Base-by-base conservation (phyloP, 2,329 filamentous ascomycete genomes). In the Zymoseptoria pseudotritici region DNA sequence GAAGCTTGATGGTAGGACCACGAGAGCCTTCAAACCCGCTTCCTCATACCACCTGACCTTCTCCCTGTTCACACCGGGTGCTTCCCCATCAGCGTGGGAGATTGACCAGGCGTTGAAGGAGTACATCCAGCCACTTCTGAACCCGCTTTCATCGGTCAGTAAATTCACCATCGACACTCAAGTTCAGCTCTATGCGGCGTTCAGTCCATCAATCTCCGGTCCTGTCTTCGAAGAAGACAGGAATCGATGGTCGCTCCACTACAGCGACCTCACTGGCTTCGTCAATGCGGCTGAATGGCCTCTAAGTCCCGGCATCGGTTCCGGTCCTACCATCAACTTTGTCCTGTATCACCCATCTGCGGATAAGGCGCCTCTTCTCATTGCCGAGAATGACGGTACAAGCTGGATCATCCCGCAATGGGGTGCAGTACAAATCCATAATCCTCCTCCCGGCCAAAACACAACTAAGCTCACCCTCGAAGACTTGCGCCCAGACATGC, bases 261-360 rank as follows among this genome's bases (percentile, higher is more conserved):
- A 91, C 72, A 89, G 96, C 67, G 91, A 96, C 68, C 81, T 99
- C 1, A 91, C 90, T 46, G 92, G 90, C 1, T 99, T 99, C 71
- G 91, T 99, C 75, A 99, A 99, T 70, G 92, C 93, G 2, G 94
- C 94, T 2, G 94, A 99, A 76, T 99, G 94, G 94, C 94, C 94
- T 0, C 77, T 99, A 2, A 96, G 89, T 63, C 93, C 93, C 0
- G 96, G 91, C 59, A 97, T 99, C 66, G 94, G 92, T 50, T 86
- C 85, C 19, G 93, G 93, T 0, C 94, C 94, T 0, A 99, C 94
- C 0, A 86, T 99, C 70, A 97, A 99, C 75, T 97, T 99, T 72
- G 86, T 97, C 59, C 82, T 97, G 26, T 99, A 94, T 70, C 86
- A 95, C 7, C 91, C 92, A 5, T 86, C 90, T 60, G 84, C 88